Evolutionary conservation across 140 eudicot species (phyloP).

Genomic region (Oenanthe javanica): DNA sequence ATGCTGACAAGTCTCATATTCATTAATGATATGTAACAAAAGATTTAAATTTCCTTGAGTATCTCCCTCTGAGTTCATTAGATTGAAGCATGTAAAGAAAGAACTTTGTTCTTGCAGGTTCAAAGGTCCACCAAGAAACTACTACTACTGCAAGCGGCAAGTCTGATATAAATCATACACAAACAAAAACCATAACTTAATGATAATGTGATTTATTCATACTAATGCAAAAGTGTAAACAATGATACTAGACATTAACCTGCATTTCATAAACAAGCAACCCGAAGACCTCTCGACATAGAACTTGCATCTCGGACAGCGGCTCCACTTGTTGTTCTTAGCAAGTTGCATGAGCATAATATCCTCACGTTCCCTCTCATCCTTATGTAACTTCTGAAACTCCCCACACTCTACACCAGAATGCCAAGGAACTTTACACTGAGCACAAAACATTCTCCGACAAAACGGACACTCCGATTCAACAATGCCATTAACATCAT

Average conservation of each 20-base stretch:
- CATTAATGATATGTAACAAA: not conserved
- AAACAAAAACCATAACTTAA: not conserved
- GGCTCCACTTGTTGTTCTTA: conserved; percentile 25
- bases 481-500: conserved; percentile 14
- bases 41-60: too few species aligned
- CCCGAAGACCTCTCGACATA: conserved; percentile 31
- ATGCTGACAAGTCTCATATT: not conserved
- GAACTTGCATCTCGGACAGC: conserved; percentile 34
- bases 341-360: conserved; percentile 34
- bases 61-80: too few species aligned
- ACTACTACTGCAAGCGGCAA: not conserved
- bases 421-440: conserved; percentile 45
- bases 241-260: conserved; percentile 12
- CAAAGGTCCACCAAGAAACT: not conserved
- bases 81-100: too few species aligned
- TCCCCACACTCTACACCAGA: conserved; percentile 29
- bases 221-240: not conserved
- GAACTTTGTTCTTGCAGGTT: not conserved
- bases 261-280: conserved; percentile 37
- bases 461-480: conserved; percentile 43
- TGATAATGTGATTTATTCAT: not conserved
- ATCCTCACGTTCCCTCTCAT: conserved; percentile 27
- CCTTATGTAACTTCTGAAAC: conserved; percentile 28
- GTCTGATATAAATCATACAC: not conserved
- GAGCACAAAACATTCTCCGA: conserved; percentile 40